A percentile compares a stretch with the other conserved stretches of the same genome.
phyloP scores from a whole-genome alignment of 805 yeast genomes.

The Zygoascus ofunaensis region DNA sequence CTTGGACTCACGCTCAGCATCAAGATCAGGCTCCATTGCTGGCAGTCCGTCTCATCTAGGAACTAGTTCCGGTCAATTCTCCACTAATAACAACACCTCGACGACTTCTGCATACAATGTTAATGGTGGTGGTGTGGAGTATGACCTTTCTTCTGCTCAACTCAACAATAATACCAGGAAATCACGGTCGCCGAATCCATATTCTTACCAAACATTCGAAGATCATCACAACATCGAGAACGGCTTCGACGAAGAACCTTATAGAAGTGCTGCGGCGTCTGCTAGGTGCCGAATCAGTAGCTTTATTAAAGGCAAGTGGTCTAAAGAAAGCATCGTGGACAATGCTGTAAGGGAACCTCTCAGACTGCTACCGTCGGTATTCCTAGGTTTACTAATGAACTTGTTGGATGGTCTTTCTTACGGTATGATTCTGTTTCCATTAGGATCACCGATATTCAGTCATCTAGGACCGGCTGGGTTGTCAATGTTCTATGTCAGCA shows the following conservation, averaged over 20 bases:
- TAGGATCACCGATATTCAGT: constrained; percentile 69
- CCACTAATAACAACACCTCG: neutral
- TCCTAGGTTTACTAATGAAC: constrained; percentile 75
- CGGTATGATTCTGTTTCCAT: constrained; percentile 96
- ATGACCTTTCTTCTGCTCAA: neutral
- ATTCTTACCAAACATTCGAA: constrained; percentile 3
- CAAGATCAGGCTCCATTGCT: neutral
- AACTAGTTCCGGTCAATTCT: neutral
- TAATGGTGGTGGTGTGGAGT: no score
- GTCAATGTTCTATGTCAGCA: constrained; percentile 88
- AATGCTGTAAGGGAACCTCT: constrained; percentile 29
- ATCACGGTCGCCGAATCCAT: neutral
- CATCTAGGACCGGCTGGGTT: constrained; percentile 80
- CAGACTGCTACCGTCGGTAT: constrained; percentile 64
- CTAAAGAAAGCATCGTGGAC: neutral
- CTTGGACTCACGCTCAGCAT: neutral
- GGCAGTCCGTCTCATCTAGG: neutral
- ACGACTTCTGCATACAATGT: neutral
- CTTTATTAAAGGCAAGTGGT: neutral
- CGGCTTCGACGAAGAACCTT: neutral
- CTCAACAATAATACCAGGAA: neutral
- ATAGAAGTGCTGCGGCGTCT: neutral
- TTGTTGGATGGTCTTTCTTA: constrained; percentile 89
- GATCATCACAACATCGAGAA: neutral
- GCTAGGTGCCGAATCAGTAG: neutral